Conservation (phyloP, 306 rosid genomes). For the Acacia acuminata region DNA sequence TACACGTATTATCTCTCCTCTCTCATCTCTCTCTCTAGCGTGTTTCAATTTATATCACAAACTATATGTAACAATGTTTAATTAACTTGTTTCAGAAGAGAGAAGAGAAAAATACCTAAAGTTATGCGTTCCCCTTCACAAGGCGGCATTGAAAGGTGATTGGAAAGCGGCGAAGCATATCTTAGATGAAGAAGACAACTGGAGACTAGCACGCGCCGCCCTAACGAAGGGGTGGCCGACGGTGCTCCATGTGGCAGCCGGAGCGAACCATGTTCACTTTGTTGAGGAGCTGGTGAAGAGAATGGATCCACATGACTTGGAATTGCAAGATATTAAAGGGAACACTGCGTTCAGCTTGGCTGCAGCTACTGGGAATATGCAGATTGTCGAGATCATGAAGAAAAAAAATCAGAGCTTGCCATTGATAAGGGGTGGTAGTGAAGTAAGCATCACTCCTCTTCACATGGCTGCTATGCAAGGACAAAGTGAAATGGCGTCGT, state of each 20-base stretch:
- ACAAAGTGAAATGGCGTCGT: conserved; percentile 34
- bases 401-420: neutral
- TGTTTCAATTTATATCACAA: neutral
- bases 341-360: conserved; percentile 40
- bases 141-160: conserved; percentile 36
- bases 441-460: conserved; percentile 32
- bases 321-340: conserved; percentile 22
- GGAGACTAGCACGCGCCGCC: conserved; percentile 8
- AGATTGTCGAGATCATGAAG: conserved; percentile 23
- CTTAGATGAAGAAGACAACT: conserved; percentile 18
- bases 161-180: conserved; percentile 36
- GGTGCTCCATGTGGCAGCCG: conserved; percentile 41
- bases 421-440: conserved; percentile 13
- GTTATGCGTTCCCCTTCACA: conserved; percentile 40
- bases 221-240: conserved; percentile 34
- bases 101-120: neutral
- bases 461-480: conserved; percentile 38
- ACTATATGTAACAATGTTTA: neutral
- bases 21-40: neutral
- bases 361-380: conserved; percentile 35
- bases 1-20: neutral
- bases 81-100: neutral
- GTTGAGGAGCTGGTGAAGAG: conserved; percentile 32
- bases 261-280: conserved; percentile 35
- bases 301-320: conserved; percentile 19